Base-by-base conservation (phyloP, 148 eudicot genomes). In the Vaccinium darrowii region DNA sequence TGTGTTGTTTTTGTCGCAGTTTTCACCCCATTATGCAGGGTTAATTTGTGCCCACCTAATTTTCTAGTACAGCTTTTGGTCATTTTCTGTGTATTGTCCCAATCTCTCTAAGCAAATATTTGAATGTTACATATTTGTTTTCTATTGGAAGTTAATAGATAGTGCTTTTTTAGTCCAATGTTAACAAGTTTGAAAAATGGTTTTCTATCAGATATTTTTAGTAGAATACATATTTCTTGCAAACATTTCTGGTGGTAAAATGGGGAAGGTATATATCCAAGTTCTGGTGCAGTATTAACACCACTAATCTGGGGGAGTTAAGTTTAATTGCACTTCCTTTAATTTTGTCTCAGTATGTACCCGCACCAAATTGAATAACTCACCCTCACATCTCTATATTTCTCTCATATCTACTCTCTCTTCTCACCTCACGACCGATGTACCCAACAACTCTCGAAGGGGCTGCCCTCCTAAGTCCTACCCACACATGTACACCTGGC, bases 11-110 rank as follows among this genome's bases (percentile, higher is more conserved):
- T 47, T 87, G 43, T 78, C 83, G 81, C 88, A 88, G 84, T 84
- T 89, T 19, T 85, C 86, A 23, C 93, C 95, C 53, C 79, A 88
- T 78, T 84, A 92, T 71, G 82, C 80, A 5, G 90, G 82, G 87
- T 90, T 33, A 33, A 33, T 33, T 91, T 80, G 94, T 91, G 83
- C 98, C 99, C 54, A 96, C 99, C 81, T 94, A 86, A 85, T 79
- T 86, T 83, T 73, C 12, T 86, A 14, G 83, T 39, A 13, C 75
- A 43, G 53, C n/a, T 50, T 33, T 33, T 51, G 10, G 57, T 5
- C 78, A 39, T 73, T 74, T 78, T 53, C 33, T 25, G 73, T 39
- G 78, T 79, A 62, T 15, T 52, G 9, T 39, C 62, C 33, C 50
- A 39, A 50, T 76, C n/a, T 75, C 73, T 62, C 25, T 86, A 81